phyloP scores from a whole-genome alignment of 768 basidiomycete genomes.

The Russula foetens region DNA sequence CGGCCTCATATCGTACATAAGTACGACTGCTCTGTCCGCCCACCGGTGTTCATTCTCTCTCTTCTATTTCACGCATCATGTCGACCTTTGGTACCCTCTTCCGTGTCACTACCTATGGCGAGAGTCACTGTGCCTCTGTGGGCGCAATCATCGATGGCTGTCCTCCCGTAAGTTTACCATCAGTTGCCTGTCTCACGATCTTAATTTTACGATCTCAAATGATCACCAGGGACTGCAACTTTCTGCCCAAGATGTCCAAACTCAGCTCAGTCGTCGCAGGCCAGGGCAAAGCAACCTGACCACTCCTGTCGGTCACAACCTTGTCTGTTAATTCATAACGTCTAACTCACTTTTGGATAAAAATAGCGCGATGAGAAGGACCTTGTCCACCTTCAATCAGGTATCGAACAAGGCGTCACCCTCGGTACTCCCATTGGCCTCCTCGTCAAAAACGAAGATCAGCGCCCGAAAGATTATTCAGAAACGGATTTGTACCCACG shows the following conservation, averaged over 20 bases:
- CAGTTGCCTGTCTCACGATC: neutral
- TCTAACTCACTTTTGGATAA: neutral
- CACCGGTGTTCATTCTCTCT: neutral
- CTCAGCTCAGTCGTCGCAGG: conserved; percentile 81
- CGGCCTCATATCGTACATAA: conserved; percentile 1
- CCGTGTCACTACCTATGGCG: conserved; percentile 95
- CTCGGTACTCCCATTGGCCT: conserved; percentile 96
- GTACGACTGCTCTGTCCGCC: no score
- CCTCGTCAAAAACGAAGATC: conserved; percentile 97
- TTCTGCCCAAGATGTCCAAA: conserved; percentile 76
- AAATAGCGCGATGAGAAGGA: conserved; percentile 90
- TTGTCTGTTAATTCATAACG: neutral
- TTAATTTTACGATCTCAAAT: neutral
- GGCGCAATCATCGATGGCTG: conserved; percentile 97
- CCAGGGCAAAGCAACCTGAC: conserved; percentile 97
- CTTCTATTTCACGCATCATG: conserved; percentile 41
- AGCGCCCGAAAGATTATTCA: conserved; percentile 95
- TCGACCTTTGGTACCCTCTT: conserved; percentile 89
- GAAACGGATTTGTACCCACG: conserved; percentile 97
- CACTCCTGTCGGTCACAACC: conserved; percentile 63
- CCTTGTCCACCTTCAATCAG: conserved; percentile 87
- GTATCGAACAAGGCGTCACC: conserved; percentile 87
- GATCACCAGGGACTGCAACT: conserved; percentile 67
- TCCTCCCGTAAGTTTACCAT: conserved; percentile 62
- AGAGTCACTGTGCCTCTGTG: conserved; percentile 94